Conservation (phyloP, 2,329 filamentous ascomycete genomes). For the Aquanectria penicillioides region DNA sequence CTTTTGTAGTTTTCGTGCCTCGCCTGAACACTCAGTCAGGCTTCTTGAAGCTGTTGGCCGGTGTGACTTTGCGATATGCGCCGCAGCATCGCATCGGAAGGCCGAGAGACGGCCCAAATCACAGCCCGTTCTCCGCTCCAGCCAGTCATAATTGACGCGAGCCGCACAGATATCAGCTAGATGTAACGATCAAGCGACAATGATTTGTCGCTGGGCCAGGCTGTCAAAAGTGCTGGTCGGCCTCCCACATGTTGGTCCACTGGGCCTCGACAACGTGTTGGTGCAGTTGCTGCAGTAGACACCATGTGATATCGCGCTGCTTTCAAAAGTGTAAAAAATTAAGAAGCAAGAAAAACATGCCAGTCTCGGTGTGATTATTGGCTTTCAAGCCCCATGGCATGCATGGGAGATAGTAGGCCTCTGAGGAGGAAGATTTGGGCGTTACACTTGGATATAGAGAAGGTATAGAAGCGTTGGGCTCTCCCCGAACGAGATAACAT, state of each 20-base stretch:
- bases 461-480: no score
- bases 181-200: not conserved
- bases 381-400: no score
- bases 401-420: no score
- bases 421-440: no score
- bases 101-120: constrained; percentile 6
- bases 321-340: constrained; percentile 25
- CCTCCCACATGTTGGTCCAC: constrained; percentile 31
- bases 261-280: constrained; percentile 17
- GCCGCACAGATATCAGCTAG: not conserved
- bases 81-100: not conserved
- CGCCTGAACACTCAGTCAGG: no score
- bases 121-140: not conserved
- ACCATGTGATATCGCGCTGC: not conserved
- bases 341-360: no score
- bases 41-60: no score
- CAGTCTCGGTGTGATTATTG: no score
- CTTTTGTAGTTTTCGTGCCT: no score
- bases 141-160: no score
- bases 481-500: no score
- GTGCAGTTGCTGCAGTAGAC: constrained; percentile 1
- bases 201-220: constrained; percentile 29
- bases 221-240: constrained; percentile 27
- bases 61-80: constrained; percentile 2
- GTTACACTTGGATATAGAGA: no score